phyloP scores from a whole-genome alignment of 1,139 yeast genomes.

The Geotrichum carabidarum region DNA sequence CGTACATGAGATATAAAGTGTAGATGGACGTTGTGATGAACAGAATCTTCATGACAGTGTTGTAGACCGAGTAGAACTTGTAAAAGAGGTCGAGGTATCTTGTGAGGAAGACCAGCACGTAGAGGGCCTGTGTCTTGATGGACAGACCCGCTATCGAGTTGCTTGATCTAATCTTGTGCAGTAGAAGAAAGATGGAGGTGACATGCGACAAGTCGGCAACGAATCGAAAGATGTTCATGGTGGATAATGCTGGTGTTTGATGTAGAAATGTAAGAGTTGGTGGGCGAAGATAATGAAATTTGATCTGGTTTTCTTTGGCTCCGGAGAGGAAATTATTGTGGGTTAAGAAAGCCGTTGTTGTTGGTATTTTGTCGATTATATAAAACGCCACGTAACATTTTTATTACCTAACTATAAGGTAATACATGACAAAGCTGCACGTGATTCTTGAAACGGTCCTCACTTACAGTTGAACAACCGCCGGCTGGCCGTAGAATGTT shows the following conservation, averaged over 20 bases:
- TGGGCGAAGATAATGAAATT: no score
- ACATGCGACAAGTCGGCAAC: conserved; percentile 66
- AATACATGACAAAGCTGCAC: no score
- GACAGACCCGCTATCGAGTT: conserved; percentile 79
- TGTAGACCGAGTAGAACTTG: conserved; percentile 55
- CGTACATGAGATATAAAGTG: conserved; percentile 66
- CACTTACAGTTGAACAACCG: no score
- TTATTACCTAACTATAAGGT: no score
- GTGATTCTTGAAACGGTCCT: no score
- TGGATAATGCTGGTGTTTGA: neutral
- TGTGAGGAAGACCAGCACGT: conserved; percentile 68
- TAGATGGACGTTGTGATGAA: conserved; percentile 72
- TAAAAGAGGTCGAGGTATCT: conserved; percentile 70
- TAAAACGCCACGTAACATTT: no score
- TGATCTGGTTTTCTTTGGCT: no score
- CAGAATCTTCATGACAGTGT: conserved; percentile 71
- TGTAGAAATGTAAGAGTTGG: neutral
- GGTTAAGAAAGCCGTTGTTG: no score
- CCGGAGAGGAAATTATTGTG: no score
- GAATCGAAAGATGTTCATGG: conserved; percentile 16
- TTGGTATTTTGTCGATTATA: no score
- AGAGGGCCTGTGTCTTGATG: conserved; percentile 77
- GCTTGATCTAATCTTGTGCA: conserved; percentile 62
- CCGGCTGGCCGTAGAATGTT: no score
- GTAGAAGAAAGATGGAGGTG: conserved; percentile 68